A percentile compares a stretch with the other conserved stretches of the same genome.
These are phyloP conservation scores for Arabidopsis lyrata DNA, from an alignment of 441 rosid genomes.

Conservation along the genomic window DNA sequence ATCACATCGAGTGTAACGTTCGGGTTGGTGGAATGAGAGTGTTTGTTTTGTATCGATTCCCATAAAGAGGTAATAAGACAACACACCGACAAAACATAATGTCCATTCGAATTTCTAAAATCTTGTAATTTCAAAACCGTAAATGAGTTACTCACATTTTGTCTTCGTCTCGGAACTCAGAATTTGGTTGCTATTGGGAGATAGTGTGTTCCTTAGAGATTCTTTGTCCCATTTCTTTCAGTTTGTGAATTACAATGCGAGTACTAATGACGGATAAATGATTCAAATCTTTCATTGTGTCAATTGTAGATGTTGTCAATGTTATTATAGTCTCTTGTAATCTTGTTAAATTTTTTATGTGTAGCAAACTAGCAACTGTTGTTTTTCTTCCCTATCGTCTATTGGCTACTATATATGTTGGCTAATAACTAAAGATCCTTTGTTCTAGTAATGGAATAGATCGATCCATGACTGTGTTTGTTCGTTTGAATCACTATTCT, in stretches of 20 bases:
- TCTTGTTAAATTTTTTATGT: slow-evolving; percentile 2
- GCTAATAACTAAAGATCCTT: neutral
- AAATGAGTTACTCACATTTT: slow-evolving; percentile 1
- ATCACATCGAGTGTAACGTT: no score
- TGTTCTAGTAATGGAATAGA: slow-evolving; percentile 27
- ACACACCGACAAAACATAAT: slow-evolving; percentile 13
- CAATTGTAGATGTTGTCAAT: slow-evolving; percentile 4
- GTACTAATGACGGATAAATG: neutral
- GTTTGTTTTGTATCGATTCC: slow-evolving; percentile 2
- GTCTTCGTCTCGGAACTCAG: slow-evolving; percentile 10
- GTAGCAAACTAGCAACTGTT: neutral
- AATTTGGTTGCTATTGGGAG: slow-evolving; percentile 2
- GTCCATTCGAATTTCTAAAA: slow-evolving; percentile 6
- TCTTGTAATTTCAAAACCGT: neutral
- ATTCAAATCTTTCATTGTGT: neutral
- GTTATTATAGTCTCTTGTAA: slow-evolving; percentile 7
- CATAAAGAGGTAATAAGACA: slow-evolving; percentile 9
- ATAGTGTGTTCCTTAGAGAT: slow-evolving; percentile 18
- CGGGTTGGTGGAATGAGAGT: slow-evolving; percentile 14
- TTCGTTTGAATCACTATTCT: slow-evolving; percentile 39
- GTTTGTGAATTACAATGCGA: slow-evolving; percentile 10
- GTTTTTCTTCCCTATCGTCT: neutral
- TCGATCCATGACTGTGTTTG: slow-evolving; percentile 40
- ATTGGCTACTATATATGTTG: neutral
- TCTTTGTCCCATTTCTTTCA: slow-evolving; percentile 4